Evolutionary conservation across 2,329 filamentous ascomycete species (phyloP).

Genomic region (Didymella glomerata): DNA sequence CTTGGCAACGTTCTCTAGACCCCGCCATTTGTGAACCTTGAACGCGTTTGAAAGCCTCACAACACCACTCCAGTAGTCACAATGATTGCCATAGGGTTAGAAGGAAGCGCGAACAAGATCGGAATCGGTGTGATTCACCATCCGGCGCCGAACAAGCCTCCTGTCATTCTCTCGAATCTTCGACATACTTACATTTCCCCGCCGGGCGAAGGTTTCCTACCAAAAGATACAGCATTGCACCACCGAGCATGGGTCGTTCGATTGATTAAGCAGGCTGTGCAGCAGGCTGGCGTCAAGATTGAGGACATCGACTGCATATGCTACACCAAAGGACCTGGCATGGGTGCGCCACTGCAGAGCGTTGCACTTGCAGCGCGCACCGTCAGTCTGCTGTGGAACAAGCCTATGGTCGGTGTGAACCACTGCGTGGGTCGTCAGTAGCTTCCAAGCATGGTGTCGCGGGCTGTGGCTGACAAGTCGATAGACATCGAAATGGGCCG

Average conservation of each 20-base stretch:
- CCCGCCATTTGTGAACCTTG: slow-evolving; percentile 30
- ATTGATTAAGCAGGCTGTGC: slow-evolving; percentile 81
- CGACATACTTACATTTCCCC: slow-evolving; percentile 93
- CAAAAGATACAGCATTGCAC: slow-evolving; percentile 93
- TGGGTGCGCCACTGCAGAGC: slow-evolving; percentile 90
- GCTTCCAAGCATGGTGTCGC: no score
- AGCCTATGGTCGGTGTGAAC: slow-evolving; percentile 92
- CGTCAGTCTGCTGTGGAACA: slow-evolving; percentile 82
- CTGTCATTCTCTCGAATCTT: slow-evolving; percentile 83
- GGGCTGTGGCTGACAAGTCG: not conserved
- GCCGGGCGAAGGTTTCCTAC: slow-evolving; percentile 91
- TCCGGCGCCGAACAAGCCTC: slow-evolving; percentile 57
- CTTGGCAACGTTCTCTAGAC: slow-evolving; percentile 23
- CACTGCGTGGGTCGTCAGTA: slow-evolving; percentile 86
- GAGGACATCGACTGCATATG: slow-evolving; percentile 87
- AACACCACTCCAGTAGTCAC: slow-evolving; percentile 25
- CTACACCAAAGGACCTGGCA: slow-evolving; percentile 94
- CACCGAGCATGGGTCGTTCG: slow-evolving; percentile 85
- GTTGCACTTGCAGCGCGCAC: slow-evolving; percentile 87
- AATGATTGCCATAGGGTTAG: slow-evolving; percentile 76
- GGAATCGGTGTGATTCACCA: slow-evolving; percentile 93
- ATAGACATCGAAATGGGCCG: slow-evolving; percentile 97
- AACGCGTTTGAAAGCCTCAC: slow-evolving; percentile 16
- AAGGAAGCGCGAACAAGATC: slow-evolving; percentile 98
- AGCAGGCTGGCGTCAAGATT: slow-evolving; percentile 64